Base-by-base conservation (phyloP, 2,329 filamentous ascomycete genomes). In the Exophiala bonariae region DNA sequence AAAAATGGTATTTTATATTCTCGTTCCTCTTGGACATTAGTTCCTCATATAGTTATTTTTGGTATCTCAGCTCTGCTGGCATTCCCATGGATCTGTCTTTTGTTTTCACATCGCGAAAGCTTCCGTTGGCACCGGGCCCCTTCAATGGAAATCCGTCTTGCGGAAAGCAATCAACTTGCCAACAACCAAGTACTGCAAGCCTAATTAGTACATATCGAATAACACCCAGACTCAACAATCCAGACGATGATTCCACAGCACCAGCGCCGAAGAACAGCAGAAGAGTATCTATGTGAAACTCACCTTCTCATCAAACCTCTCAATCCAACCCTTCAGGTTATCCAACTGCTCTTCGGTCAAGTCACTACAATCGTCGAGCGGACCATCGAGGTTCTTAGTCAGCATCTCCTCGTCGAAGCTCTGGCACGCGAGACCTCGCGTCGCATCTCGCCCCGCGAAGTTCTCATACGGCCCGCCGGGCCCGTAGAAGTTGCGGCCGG, bases 401-500 rank as follows among this genome's bases (percentile, higher is more conserved):
- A 97, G 73, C 90, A 97, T 95, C 5, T 91, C 87, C 75, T 88
- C 82, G 65, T 96, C 93, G 67, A 99, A 97, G 72, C 89, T 95
- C 49, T 91, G 89, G 67, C 82, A 88, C 1, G 93, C 92, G 50
- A 99, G 73, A 1, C 93, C 93, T 42, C 92, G 80, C 56, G 82
- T 89, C 16, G 93, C 93, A 69, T 99, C 93, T 31, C 91, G 78
- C 1, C 93, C 93, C 0, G 93, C 93, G 65, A 99, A 99, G 73
- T 97, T 97, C 67, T 85, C 85, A 68, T 99, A 99, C 2, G 92
- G 90, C 0, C 92, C 92, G 10, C 90, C 91, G 16, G 93, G 93
- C 3, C 93, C 93, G 72, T 99, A 99, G 70, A 97, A 97, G 74
- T 95, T 91, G 63, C 86, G 82, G 18, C 93, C 92, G 11, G 83